Percentiles rank a stretch among this genome's conserved stretches.
Evolutionary conservation across 2,329 filamentous ascomycete species (phyloP).

Genomic region (Calonectria pauciramosa): DNA sequence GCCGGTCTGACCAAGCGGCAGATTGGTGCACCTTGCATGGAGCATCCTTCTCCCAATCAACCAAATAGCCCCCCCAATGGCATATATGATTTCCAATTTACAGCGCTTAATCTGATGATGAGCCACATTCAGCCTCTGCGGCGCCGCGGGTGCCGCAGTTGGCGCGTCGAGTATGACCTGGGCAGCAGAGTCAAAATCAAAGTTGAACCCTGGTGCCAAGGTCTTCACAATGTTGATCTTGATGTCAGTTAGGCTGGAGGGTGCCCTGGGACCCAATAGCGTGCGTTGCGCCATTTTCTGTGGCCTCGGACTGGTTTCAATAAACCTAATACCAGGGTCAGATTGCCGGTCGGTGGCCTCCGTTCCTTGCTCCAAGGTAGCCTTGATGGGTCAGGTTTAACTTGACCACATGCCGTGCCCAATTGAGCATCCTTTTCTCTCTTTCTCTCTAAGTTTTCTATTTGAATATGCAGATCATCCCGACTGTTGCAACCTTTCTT

Average conservation of each 20-base stretch:
- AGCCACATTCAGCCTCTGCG: not conserved
- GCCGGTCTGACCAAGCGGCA: too few relatives aligned
- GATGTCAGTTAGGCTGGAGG: too few relatives aligned
- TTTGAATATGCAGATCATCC: not conserved
- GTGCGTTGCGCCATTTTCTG: slow-evolving; percentile 1
- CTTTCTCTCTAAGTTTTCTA: not conserved
- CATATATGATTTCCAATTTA: not conserved
- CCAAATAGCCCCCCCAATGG: too few relatives aligned
- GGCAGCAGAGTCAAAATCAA: too few relatives aligned
- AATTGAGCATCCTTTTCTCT: not conserved
- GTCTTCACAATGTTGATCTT: too few relatives aligned
- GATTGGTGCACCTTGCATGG: too few relatives aligned
- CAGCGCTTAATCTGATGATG: not conserved
- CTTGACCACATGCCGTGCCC: not conserved
- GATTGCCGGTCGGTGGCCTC: not conserved
- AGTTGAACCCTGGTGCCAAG: too few relatives aligned
- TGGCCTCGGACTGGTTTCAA: not conserved
- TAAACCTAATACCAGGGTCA: not conserved
- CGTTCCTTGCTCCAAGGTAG: not conserved
- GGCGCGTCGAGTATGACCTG: not conserved
- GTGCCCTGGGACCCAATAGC: not conserved
- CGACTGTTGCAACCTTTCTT: too few relatives aligned
- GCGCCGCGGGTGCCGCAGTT: not conserved
- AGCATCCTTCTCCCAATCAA: too few relatives aligned
- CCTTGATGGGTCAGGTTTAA: too few relatives aligned